phyloP scores from a whole-genome alignment of 2,329 filamentous ascomycete species.

The Ceratocystis colombiana region DNA sequence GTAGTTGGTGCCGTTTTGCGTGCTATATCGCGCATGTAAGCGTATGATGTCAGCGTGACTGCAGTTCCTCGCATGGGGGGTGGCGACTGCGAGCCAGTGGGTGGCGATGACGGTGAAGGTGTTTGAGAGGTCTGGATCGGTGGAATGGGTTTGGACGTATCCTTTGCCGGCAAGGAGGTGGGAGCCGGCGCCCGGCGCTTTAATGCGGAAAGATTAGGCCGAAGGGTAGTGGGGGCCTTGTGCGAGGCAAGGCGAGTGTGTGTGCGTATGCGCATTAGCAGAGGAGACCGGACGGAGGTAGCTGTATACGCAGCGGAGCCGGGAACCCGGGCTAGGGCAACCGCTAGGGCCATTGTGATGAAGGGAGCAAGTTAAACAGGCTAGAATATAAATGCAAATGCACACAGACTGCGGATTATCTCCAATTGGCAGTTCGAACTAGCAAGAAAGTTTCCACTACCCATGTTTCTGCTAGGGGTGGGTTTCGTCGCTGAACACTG shows the following conservation, averaged over 20 bases:
- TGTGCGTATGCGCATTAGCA: conserved; percentile 7
- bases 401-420: neutral
- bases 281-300: neutral
- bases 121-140: conserved; percentile 17
- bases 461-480: too few relatives aligned
- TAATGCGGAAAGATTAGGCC: conserved; percentile 23
- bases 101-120: neutral
- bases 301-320: conserved; percentile 4
- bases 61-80: conserved; percentile 25
- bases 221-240: conserved; percentile 16
- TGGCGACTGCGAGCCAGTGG: conserved; percentile 15
- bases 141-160: conserved; percentile 10
- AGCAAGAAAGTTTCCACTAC: neutral
- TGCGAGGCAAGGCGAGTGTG: conserved; percentile 17
- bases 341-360: conserved; percentile 16
- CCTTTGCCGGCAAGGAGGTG: conserved; percentile 8
- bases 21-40: conserved; percentile 47
- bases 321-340: conserved; percentile 15
- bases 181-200: conserved; percentile 18
- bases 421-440: neutral
- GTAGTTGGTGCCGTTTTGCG: conserved; percentile 46
- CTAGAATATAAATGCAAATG: neutral
- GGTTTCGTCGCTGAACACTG: too few relatives aligned
- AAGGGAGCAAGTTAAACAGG: neutral
- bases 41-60: conserved; percentile 31